Conservation (phyloP, 495 filamentous ascomycete genomes). For the Xylaria flabelliformis region DNA sequence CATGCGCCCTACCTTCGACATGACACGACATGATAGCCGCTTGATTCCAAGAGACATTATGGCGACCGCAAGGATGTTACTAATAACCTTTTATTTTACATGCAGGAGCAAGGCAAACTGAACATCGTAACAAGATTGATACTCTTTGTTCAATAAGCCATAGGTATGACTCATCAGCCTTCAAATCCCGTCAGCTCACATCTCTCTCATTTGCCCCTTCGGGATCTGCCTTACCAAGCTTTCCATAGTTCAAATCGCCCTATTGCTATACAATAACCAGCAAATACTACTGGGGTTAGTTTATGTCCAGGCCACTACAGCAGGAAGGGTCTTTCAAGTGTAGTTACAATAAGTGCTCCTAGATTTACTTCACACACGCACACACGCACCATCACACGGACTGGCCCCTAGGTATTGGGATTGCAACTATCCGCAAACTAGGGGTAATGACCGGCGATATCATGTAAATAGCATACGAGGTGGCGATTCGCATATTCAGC, state of each 20-base stretch:
- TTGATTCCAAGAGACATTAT: not conserved
- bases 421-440: too few species aligned
- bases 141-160: not conserved
- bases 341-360: not conserved
- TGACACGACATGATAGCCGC: not conserved
- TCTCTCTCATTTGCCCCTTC: not conserved
- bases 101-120: not conserved
- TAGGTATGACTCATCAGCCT: constrained; percentile 3
- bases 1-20: constrained; percentile 6
- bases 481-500: too few species aligned
- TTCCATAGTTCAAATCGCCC: not conserved
- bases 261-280: not conserved
- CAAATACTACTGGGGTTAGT: not conserved
- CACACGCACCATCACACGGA: too few species aligned
- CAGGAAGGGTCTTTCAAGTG: not conserved
- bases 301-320: not conserved
- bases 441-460: too few species aligned
- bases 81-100: not conserved
- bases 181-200: not conserved
- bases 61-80: not conserved
- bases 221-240: not conserved
- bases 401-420: too few species aligned
- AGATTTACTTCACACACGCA: too few species aligned
- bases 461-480: too few species aligned
- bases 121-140: not conserved